phyloP scores from a whole-genome alignment of 106 monocot species.

The Phalaenopsis equestris region DNA sequence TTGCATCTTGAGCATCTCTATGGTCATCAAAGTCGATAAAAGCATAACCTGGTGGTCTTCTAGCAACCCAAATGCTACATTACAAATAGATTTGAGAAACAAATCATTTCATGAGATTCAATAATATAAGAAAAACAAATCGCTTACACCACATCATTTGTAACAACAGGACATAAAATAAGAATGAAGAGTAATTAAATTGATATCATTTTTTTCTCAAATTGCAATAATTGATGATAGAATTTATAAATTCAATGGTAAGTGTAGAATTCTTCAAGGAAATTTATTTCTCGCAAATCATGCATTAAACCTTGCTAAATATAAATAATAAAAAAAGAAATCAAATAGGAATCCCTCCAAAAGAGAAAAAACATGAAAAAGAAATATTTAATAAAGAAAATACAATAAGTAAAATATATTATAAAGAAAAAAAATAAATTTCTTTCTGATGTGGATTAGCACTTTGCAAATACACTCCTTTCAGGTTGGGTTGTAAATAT shows the following conservation, averaged over 20 bases:
- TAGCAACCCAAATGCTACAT: conserved; percentile 73
- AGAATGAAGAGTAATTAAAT: not conserved
- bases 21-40: conserved; percentile 71
- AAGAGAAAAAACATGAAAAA: too few relatives aligned
- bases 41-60: conserved; percentile 74
- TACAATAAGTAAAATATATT: too few relatives aligned
- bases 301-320: too few relatives aligned
- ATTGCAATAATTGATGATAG: not conserved
- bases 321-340: too few relatives aligned
- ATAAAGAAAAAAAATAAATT: too few relatives aligned
- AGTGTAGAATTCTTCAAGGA: not conserved
- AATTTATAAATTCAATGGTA: not conserved
- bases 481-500: too few relatives aligned
- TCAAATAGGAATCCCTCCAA: too few relatives aligned
- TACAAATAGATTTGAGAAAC: not conserved
- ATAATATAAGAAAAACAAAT: not conserved
- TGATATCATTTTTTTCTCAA: not conserved
- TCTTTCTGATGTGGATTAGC: too few relatives aligned
- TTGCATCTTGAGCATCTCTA: conserved; percentile 72
- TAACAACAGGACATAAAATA: not conserved
- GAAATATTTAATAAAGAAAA: too few relatives aligned
- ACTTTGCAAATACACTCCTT: too few relatives aligned
- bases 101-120: not conserved
- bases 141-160: not conserved
- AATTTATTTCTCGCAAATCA: too few relatives aligned